Percentiles rank a stretch among this genome's conserved stretches.
These are phyloP conservation scores for Aureobasidium sp. DNA, from an alignment of 2,329 filamentous ascomycete genomes.

Conservation along the genomic window DNA sequence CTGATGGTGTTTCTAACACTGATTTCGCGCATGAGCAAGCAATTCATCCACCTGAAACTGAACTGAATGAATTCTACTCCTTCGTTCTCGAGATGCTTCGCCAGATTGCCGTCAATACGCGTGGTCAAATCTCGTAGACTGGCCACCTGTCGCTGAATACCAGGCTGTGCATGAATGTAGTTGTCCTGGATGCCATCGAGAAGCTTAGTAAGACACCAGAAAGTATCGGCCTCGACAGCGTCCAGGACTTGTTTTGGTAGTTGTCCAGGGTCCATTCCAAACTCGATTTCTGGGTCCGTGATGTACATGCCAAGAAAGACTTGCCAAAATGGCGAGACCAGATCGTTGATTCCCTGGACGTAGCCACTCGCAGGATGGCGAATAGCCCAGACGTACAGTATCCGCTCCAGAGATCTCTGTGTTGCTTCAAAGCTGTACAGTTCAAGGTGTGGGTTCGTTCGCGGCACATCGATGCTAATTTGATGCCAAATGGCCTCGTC, in stretches of 20 bases:
- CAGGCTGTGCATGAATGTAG: slow-evolving; percentile 95
- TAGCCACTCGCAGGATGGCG: slow-evolving; percentile 95
- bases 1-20: slow-evolving; percentile 93
- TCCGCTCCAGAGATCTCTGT: slow-evolving; percentile 85
- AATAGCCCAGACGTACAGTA: slow-evolving; percentile 96
- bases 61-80: slow-evolving; percentile 98
- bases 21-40: slow-evolving; percentile 93
- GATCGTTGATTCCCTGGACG: slow-evolving; percentile 96
- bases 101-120: slow-evolving; percentile 75
- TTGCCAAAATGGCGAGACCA: slow-evolving; percentile 97
- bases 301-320: slow-evolving; percentile 94
- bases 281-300: slow-evolving; percentile 85
- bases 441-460: slow-evolving; percentile 92
- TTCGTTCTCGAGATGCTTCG: slow-evolving; percentile 83
- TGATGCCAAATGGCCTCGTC: slow-evolving; percentile 99
- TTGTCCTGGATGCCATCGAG: slow-evolving; percentile 99
- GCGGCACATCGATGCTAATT: slow-evolving; percentile 95
- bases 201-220: slow-evolving; percentile 96
- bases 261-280: slow-evolving; percentile 94
- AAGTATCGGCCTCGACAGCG: slow-evolving; percentile 94
- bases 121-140: slow-evolving; percentile 84
- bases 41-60: slow-evolving; percentile 99
- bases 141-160: slow-evolving; percentile 88
- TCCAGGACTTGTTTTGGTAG: slow-evolving; percentile 84
- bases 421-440: slow-evolving; percentile 95